A percentile compares a stretch with the other conserved stretches of the same genome.
These are phyloP conservation scores for Cladophialophora exuberans DNA, from an alignment of 2,329 filamentous ascomycete genomes.

Conservation along the genomic window DNA sequence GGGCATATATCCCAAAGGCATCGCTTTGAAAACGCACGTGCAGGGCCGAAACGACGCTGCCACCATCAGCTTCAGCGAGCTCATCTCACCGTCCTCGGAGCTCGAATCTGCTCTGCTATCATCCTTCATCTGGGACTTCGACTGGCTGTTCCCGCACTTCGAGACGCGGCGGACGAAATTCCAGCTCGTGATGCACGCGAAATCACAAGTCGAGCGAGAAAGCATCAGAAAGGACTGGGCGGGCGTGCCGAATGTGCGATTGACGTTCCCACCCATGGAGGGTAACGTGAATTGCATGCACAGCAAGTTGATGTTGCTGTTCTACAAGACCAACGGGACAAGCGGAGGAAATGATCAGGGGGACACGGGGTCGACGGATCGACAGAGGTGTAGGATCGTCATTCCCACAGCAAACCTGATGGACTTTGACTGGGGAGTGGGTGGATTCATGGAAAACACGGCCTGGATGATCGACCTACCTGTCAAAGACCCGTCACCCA, in stretches of 20 bases:
- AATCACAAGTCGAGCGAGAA: conserved; percentile 49
- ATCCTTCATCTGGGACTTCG: conserved; percentile 82
- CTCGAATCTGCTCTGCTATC: conserved; percentile 80
- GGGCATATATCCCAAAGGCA: conserved; percentile 58
- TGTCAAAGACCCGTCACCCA: conserved; percentile 32
- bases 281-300: conserved; percentile 78
- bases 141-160: conserved; percentile 77
- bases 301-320: conserved; percentile 91
- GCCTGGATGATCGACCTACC: conserved; percentile 94
- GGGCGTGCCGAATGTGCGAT: conserved; percentile 57
- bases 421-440: conserved; percentile 88
- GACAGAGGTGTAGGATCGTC: conserved; percentile 62
- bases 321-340: conserved; percentile 54
- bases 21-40: conserved; percentile 81
- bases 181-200: conserved; percentile 65
- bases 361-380: not conserved
- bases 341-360: not conserved
- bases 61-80: conserved; percentile 54
- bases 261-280: conserved; percentile 82
- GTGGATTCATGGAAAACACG: conserved; percentile 80
- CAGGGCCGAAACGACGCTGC: conserved; percentile 60
- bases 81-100: conserved; percentile 82
- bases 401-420: conserved; percentile 87
- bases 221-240: conserved; percentile 45
- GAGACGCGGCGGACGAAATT: conserved; percentile 63